Conservation (phyloP, 73 alveolate species). For the Blepharisma japonicum region DNA sequence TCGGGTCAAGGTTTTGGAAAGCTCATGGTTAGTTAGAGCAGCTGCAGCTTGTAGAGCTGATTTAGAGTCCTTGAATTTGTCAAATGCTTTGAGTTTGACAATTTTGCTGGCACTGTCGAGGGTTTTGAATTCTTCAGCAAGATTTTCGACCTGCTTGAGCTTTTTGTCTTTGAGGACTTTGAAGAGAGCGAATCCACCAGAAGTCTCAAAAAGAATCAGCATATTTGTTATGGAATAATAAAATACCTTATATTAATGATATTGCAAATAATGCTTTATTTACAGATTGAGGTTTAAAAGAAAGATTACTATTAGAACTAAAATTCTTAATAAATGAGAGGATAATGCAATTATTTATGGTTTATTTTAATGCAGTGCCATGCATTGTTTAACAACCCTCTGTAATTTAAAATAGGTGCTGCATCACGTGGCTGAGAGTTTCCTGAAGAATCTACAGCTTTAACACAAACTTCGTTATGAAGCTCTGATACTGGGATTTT, state of each 20-base stretch:
- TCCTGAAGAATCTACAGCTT: conserved; percentile 39
- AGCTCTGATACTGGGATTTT: conserved; percentile 25
- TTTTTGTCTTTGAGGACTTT: conserved; percentile 76
- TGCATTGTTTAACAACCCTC: conserved; percentile 23
- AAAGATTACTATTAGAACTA: no score
- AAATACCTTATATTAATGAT: no score
- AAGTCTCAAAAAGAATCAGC: conserved; percentile 91
- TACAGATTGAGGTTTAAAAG: no score
- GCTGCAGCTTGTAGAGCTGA: conserved; percentile 89
- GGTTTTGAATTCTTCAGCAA: conserved; percentile 72
- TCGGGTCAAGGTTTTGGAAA: conserved; percentile 87
- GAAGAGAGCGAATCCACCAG: conserved; percentile 90
- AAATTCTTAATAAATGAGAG: no score
- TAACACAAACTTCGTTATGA: conserved; percentile 31
- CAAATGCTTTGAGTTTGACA: conserved; percentile 90
- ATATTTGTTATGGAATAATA: conserved; percentile 42
- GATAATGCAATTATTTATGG: no score
- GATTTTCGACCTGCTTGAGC: conserved; percentile 78
- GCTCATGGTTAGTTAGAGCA: conserved; percentile 55
- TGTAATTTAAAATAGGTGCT: conserved; percentile 19
- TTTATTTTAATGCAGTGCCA: conserved; percentile 28
- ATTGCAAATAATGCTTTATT: no score
- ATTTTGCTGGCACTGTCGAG: conserved; percentile 67
- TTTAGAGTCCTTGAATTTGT: conserved; percentile 95
- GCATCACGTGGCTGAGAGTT: conserved; percentile 30